phyloP scores from a whole-genome alignment of 2,329 filamentous ascomycete genomes.

The Aspergillus felis region DNA sequence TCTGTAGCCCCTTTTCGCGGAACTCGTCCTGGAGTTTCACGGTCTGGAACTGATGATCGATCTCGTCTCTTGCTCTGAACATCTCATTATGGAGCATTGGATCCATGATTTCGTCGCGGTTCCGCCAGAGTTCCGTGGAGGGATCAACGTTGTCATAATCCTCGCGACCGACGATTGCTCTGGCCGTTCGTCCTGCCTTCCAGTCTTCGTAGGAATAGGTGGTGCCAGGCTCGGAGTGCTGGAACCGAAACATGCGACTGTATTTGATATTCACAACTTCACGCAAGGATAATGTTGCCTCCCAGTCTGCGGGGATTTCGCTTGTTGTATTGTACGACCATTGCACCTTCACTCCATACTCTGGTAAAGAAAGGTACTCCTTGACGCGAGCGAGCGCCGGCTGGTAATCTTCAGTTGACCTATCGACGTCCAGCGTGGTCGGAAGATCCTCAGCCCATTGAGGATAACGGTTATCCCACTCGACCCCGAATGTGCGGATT shows the following conservation, averaged over 20 bases:
- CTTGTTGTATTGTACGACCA: conserved; percentile 2
- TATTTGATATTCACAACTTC: conserved; percentile 3
- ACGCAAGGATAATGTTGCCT: neutral
- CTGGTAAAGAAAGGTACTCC: conserved; percentile 7
- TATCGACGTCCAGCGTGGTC: neutral
- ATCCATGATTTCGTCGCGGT: neutral
- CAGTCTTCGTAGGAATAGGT: conserved; percentile 12
- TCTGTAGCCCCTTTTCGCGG: conserved; percentile 11
- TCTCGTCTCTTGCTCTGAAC: neutral
- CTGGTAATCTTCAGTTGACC: neutral
- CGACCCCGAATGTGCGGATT: conserved; percentile 7
- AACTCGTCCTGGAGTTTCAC: conserved; percentile 11
- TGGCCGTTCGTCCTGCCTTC: conserved; percentile 9
- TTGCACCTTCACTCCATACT: conserved; percentile 5
- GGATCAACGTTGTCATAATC: neutral
- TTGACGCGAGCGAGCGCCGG: conserved; percentile 1
- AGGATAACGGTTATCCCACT: conserved; percentile 6
- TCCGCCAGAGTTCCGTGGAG: neutral
- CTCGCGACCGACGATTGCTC: conserved; percentile 5
- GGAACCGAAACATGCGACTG: conserved; percentile 3
- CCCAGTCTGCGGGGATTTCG: conserved; percentile 5
- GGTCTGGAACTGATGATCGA: conserved; percentile 11
- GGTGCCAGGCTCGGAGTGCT: conserved; percentile 11
- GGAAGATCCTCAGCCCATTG: neutral
- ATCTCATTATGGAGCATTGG: neutral